phyloP scores from a whole-genome alignment of 2,329 filamentous ascomycete species.

The Nigrograna mackinnonii region DNA sequence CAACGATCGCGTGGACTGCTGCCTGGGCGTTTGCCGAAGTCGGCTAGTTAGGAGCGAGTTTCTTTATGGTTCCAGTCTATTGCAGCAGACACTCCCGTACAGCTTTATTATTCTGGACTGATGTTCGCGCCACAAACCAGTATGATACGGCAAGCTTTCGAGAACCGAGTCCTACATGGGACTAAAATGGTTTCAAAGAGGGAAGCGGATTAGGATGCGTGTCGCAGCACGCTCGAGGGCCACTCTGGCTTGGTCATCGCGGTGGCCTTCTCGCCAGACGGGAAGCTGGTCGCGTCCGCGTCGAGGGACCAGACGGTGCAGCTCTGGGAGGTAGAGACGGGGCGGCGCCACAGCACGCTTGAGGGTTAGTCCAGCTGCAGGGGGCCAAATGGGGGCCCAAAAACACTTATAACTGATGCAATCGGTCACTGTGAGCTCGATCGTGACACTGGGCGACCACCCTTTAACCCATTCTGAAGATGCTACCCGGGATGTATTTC shows the following conservation, averaged over 20 bases:
- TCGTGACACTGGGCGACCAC: too few species aligned
- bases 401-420: too few species aligned
- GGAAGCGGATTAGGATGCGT: slow-evolving; percentile 12
- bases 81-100: slow-evolving; percentile 37
- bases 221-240: slow-evolving; percentile 2
- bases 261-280: slow-evolving; percentile 17
- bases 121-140: slow-evolving; percentile 36
- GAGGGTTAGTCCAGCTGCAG: slow-evolving; percentile 10
- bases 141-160: slow-evolving; percentile 12
- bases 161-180: slow-evolving; percentile 2
- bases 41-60: slow-evolving; percentile 7
- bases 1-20: slow-evolving; percentile 12
- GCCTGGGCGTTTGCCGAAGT: slow-evolving; percentile 9
- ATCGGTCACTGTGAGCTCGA: too few species aligned
- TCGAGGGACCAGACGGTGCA: slow-evolving; percentile 15
- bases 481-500: too few species aligned
- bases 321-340: slow-evolving; percentile 15
- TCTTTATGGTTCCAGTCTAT: slow-evolving; percentile 15
- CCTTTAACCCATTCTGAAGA: too few species aligned
- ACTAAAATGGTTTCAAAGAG: slow-evolving; percentile 7
- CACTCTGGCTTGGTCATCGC: not conserved
- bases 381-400: too few species aligned
- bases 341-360: slow-evolving; percentile 7
- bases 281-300: slow-evolving; percentile 15
- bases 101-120: slow-evolving; percentile 42